These are phyloP conservation scores for Lentinus polychrous DNA, from an alignment of 1,284 basidiomycete genomes.

Conservation along the genomic window DNA sequence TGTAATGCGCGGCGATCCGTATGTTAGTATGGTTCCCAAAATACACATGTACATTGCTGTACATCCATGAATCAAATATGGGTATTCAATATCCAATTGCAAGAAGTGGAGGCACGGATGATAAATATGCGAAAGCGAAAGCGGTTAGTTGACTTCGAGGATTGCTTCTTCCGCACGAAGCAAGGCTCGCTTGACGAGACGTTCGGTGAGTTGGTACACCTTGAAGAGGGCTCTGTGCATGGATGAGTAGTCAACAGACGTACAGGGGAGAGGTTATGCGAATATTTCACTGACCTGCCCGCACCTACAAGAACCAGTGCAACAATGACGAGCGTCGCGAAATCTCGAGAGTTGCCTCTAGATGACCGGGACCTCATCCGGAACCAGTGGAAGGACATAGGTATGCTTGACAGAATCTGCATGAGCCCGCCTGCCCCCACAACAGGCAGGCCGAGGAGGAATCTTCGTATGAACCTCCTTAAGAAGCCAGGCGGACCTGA, in stretches of 20 bases:
- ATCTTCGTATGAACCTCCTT: constrained; percentile 52
- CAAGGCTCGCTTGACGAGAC: constrained; percentile 50
- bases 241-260: not conserved
- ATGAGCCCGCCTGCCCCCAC: constrained; percentile 72
- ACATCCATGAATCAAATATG: not conserved
- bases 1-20: not conserved
- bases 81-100: too few relatives aligned
- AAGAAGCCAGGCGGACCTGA: constrained; percentile 38
- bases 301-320: constrained; percentile 57
- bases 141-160: constrained; percentile 46
- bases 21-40: not conserved
- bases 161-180: constrained; percentile 72
- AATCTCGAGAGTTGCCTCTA: constrained; percentile 45
- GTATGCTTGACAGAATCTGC: constrained; percentile 58
- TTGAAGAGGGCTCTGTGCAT: constrained; percentile 56
- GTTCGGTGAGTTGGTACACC: constrained; percentile 61
- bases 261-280: too few relatives aligned
- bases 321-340: constrained; percentile 59
- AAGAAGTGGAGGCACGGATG: not conserved
- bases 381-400: constrained; percentile 59
- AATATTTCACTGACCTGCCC: constrained; percentile 41
- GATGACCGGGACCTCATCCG: constrained; percentile 52
- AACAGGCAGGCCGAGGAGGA: constrained; percentile 68
- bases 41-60: too few relatives aligned
- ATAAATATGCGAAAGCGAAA: too few relatives aligned